Conservation (phyloP, 2,329 filamentous ascomycete genomes). For the Neofusicoccum kwambonambiense region DNA sequence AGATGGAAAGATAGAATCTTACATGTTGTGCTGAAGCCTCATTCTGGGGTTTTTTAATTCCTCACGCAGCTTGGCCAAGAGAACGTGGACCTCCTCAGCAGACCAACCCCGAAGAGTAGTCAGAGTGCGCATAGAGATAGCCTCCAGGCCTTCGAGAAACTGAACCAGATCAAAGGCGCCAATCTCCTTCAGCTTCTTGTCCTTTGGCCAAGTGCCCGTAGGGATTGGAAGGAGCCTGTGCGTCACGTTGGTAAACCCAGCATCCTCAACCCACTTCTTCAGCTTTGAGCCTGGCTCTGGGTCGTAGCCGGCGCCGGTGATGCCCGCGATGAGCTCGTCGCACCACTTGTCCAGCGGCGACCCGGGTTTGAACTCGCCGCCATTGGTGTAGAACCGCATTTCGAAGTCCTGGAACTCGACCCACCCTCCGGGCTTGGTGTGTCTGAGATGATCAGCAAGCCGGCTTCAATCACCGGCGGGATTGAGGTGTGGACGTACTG, state of each 20-base stretch:
- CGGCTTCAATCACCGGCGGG: neutral
- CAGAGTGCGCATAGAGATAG: constrained; percentile 23
- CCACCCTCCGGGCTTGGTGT: constrained; percentile 34
- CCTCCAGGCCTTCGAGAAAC: constrained; percentile 29
- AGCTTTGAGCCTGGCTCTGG: constrained; percentile 23
- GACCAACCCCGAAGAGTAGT: constrained; percentile 23
- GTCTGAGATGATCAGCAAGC: constrained; percentile 27
- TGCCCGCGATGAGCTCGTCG: neutral
- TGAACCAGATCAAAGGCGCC: constrained; percentile 29
- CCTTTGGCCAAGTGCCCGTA: constrained; percentile 22
- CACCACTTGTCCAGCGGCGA: constrained; percentile 21
- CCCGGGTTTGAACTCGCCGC: constrained; percentile 18
- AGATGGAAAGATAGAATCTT: neutral
- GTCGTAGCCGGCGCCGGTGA: neutral
- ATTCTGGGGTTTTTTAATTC: constrained; percentile 22
- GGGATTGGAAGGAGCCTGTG: constrained; percentile 35
- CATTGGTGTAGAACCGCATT: neutral
- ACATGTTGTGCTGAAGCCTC: constrained; percentile 27
- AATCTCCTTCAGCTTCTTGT: constrained; percentile 28
- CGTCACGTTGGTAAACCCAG: constrained; percentile 34
- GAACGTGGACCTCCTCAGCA: constrained; percentile 25
- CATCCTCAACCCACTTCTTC: constrained; percentile 30
- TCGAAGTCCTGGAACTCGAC: constrained; percentile 34
- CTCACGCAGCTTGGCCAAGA: constrained; percentile 25
- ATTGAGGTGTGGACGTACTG: constrained; percentile 22